Conservation (phyloP, 1,139 yeast species). For the Saccharomyces hybrid region DNA sequence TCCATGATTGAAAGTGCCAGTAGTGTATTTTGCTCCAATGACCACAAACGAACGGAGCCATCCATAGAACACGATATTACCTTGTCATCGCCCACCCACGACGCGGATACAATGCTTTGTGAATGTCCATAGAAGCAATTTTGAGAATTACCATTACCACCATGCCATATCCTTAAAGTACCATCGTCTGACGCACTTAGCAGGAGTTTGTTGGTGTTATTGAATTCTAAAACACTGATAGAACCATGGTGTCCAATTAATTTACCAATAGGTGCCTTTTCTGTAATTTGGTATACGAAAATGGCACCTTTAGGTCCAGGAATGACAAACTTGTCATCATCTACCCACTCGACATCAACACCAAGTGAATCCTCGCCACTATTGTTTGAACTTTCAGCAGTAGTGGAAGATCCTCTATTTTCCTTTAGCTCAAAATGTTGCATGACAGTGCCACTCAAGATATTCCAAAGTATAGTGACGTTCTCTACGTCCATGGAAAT, state of each 20-base stretch:
- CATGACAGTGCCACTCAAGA: constrained; percentile 40
- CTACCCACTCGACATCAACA: constrained; percentile 66
- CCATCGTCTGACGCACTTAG: constrained; percentile 76
- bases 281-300: constrained; percentile 51
- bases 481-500: constrained; percentile 34
- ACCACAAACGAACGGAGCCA: constrained; percentile 66
- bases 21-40: constrained; percentile 39
- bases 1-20: constrained; percentile 37
- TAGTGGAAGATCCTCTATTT: not conserved
- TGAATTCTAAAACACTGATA: constrained; percentile 52
- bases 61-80: constrained; percentile 56
- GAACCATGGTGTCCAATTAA: constrained; percentile 63
- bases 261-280: constrained; percentile 48
- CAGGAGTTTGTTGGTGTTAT: constrained; percentile 44
- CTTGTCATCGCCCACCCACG: constrained; percentile 42
- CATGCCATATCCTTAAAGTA: constrained; percentile 65
- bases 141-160: constrained; percentile 44
- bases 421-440: constrained; percentile 36
- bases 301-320: constrained; percentile 52
- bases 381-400: not conserved
- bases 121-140: constrained; percentile 44
- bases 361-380: constrained; percentile 32
- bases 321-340: constrained; percentile 59
- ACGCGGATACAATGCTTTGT: constrained; percentile 48
- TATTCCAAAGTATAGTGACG: constrained; percentile 48